Conservation (phyloP, 352 stramenopile genomes). For the Phytopythium boreale region DNA sequence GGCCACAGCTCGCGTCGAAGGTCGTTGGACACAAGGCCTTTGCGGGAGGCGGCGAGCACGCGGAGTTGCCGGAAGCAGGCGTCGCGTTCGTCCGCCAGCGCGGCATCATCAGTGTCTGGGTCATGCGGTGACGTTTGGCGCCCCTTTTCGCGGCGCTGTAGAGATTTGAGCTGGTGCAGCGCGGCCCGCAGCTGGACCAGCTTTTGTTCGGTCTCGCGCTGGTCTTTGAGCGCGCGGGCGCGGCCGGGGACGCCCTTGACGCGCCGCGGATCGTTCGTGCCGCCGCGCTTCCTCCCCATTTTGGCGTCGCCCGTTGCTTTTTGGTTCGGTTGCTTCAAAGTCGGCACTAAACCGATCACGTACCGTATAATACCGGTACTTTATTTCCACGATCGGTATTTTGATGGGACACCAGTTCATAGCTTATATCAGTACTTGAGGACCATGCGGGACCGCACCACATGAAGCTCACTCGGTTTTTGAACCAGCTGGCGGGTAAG, state of each 20-base stretch:
- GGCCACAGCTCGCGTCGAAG: conserved; percentile 65
- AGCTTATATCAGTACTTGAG: background rate
- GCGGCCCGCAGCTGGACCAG: conserved; percentile 42
- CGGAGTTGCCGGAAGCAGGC: conserved; percentile 50
- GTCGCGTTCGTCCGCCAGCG: conserved; percentile 17
- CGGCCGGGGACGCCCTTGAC: conserved; percentile 33
- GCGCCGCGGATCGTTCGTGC: conserved; percentile 11
- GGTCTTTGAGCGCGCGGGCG: conserved; percentile 32
- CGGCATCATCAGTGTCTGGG: background rate
- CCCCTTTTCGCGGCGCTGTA: conserved; percentile 11
- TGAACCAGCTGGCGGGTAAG: conserved; percentile 8
- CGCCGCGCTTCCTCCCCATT: conserved; percentile 7
- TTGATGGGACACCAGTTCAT: background rate
- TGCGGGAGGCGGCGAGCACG: conserved; percentile 49
- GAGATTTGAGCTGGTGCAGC: conserved; percentile 22
- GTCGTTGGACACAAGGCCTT: conserved; percentile 54
- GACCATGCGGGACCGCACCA: background rate
- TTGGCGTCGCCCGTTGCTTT: background rate
- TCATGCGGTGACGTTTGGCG: background rate
- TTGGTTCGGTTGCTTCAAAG: background rate
- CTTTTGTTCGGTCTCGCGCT: conserved; percentile 45
- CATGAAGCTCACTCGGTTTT: background rate
- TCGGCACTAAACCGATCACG: background rate
- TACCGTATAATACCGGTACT: background rate
- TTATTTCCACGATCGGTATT: background rate